phyloP scores from a whole-genome alignment of 345 rosid genomes.

The Arabis hirsuta region DNA sequence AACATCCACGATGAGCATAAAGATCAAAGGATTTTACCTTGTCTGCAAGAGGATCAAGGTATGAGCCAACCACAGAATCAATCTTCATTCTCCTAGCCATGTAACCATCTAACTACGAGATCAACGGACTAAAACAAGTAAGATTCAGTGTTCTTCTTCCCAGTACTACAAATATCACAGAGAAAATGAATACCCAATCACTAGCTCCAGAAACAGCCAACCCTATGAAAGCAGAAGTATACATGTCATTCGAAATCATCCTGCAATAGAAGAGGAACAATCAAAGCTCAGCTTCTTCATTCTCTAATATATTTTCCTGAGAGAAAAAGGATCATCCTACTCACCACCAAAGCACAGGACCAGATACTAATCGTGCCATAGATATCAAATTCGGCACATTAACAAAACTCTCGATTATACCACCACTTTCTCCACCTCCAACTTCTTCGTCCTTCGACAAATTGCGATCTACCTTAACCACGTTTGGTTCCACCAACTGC shows the following conservation, averaged over 20 bases:
- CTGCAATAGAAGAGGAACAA: conserved; percentile 42
- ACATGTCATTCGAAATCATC: conserved; percentile 89
- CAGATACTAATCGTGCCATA: conserved; percentile 73
- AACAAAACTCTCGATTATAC: conserved; percentile 58
- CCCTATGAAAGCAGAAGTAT: conserved; percentile 67
- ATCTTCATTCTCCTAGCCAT: conserved; percentile 89
- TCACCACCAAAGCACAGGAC: conserved; percentile 91
- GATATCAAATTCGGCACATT: conserved; percentile 86
- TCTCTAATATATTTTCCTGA: neutral
- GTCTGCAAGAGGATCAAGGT: conserved; percentile 98
- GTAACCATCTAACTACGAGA: conserved; percentile 86
- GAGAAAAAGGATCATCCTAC: neutral
- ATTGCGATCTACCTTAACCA: conserved; percentile 29
- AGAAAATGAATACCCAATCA: conserved; percentile 68
- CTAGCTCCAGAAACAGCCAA: conserved; percentile 84
- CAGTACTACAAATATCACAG: neutral
- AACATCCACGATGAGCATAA: conserved; percentile 4
- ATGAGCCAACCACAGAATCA: conserved; percentile 92
- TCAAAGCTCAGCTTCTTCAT: conserved; percentile 24
- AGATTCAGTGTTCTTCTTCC: neutral
- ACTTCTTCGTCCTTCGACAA: conserved; percentile 32
- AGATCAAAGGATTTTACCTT: conserved; percentile 56
- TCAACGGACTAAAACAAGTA: conserved; percentile 21
- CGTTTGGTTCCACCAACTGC: conserved; percentile 28
- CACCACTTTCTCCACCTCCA: neutral